Evolutionary conservation across 2,329 filamentous ascomycete genomes (phyloP).

Genomic region (Cladosporium sp.): DNA sequence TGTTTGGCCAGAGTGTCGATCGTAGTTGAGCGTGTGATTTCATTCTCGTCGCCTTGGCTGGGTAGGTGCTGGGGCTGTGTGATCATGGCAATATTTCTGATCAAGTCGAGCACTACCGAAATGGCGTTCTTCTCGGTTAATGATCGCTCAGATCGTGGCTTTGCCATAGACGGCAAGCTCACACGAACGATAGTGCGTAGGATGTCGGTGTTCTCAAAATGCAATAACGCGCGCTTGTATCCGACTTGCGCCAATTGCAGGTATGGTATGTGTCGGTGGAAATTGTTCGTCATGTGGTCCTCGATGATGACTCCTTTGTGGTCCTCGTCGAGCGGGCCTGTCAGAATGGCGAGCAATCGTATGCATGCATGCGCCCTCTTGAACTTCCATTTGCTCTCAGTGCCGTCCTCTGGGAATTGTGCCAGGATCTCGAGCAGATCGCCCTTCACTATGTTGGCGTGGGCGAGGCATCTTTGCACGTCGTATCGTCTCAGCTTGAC

Average conservation of each 20-base stretch:
- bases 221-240: conserved; percentile 88
- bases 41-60: conserved; percentile 83
- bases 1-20: conserved; percentile 90
- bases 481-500: conserved; percentile 92
- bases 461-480: conserved; percentile 86
- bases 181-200: conserved; percentile 79
- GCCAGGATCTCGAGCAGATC: conserved; percentile 89
- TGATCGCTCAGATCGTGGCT: conserved; percentile 72
- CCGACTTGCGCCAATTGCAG: conserved; percentile 82
- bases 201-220: conserved; percentile 75
- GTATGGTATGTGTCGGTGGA: conserved; percentile 87
- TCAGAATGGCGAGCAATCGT: conserved; percentile 88
- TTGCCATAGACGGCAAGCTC: conserved; percentile 82
- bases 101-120: conserved; percentile 82
- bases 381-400: conserved; percentile 73
- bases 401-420: conserved; percentile 72
- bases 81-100: conserved; percentile 88
- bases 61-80: conserved; percentile 70
- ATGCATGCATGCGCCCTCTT: conserved; percentile 82
- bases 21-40: conserved; percentile 82
- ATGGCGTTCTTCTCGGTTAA: conserved; percentile 88
- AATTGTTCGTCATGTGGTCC: conserved; percentile 84
- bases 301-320: conserved; percentile 41
- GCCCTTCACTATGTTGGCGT: conserved; percentile 87
- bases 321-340: conserved; percentile 77